A percentile compares a stretch with the other conserved stretches of the same genome.
These are phyloP conservation scores for Fraxinus anomala DNA, from an alignment of 257 asterid genomes.

Conservation along the genomic window DNA sequence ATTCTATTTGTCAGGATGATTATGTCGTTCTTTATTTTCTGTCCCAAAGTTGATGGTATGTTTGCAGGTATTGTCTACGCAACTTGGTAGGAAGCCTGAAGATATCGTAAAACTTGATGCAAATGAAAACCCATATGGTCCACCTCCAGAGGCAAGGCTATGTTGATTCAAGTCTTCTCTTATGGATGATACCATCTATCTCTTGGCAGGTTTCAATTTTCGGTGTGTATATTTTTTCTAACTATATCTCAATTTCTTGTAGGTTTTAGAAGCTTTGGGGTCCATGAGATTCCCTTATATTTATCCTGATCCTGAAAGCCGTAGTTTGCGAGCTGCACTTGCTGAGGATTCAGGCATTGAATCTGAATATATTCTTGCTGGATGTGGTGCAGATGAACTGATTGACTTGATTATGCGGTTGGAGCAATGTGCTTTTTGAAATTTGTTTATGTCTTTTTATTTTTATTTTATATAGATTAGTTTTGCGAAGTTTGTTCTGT, in stretches of 20 bases:
- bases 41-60: conserved; percentile 13
- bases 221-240: conserved; percentile 18
- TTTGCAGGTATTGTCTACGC: conserved; percentile 79
- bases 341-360: conserved; percentile 95
- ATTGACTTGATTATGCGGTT: conserved; percentile 97
- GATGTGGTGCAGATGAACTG: conserved; percentile 98
- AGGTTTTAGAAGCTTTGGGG: conserved; percentile 94
- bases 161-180: conserved; percentile 12
- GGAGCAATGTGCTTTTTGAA: conserved; percentile 22
- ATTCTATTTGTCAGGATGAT: neutral
- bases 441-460: neutral
- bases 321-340: conserved; percentile 84
- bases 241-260: conserved; percentile 30
- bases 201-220: neutral
- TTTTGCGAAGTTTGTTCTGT: conserved; percentile 5
- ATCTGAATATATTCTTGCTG: conserved; percentile 83
- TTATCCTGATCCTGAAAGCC: conserved; percentile 98
- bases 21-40: conserved; percentile 1
- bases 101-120: conserved; percentile 93
- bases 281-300: conserved; percentile 83
- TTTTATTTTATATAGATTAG: neutral
- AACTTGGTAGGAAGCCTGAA: conserved; percentile 94
- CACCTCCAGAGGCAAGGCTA: conserved; percentile 88
- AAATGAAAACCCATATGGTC: conserved; percentile 96
- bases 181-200: neutral